Base-by-base conservation (phyloP, 1,284 basidiomycete species). In the Coniferiporia sulphurascens region DNA sequence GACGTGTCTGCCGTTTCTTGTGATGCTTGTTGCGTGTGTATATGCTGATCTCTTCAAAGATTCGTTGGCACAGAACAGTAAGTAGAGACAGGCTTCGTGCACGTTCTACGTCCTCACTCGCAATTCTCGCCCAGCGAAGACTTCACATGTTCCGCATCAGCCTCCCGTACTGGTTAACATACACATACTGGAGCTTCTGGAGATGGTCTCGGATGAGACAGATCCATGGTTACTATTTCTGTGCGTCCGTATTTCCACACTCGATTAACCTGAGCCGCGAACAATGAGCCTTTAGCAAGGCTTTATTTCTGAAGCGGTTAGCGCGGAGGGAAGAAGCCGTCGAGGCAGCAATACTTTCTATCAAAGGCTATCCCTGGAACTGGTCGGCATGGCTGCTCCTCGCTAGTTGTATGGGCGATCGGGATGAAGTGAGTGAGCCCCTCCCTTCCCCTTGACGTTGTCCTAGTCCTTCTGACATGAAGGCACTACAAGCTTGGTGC, bases 311-410 rank as follows among this genome's bases (percentile, higher is more conserved):
- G 52, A 85, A 84, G 56, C 86, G 92, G 13, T 74, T 95, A 57
- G 84, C 84, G 51, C 80, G 89, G 64, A 82, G 91, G 46, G 86
- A 92, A 63, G 91, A 93, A 69, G 94, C 96, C 0, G 89, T 96
- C 38, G 93, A 95, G 68, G 85, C 80, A 64, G 82, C 87, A 7
- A 76, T 98, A 17, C 73, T 85, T 36, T 95, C 93, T 5, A 86
- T 98, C 52, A 80, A 83, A 52, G 78, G 80, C 3, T 93, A 90
- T 68, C 89, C 93, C 7, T 99, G 94, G 87, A 98, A 98, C 70
- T 99, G 97, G 96, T 92, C 91, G 27, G 81, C 88, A 3, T 99
- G 97, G 96, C 77, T 82, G 19, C 80, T 94, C 56, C 78, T 98
- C 19, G 85, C 86, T 1, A 84, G 84, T 55, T 89, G 93, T 66